Conservation (phyloP, 768 basidiomycete genomes). For the Rhodotorula graminis region DNA sequence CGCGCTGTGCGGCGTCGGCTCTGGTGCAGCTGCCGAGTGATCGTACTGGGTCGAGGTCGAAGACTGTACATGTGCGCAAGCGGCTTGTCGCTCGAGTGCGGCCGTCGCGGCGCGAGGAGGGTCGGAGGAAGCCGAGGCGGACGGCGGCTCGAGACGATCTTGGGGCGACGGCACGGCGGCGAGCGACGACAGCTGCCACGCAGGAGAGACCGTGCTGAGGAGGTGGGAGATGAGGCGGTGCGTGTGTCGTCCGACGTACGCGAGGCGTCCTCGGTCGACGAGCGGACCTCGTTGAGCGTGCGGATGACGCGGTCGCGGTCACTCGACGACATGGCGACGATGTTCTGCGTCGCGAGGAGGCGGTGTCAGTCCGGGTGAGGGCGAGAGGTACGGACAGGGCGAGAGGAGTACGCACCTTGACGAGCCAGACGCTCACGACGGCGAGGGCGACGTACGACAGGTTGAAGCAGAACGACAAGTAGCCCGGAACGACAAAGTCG, state of each 20-base stretch:
- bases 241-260: not conserved
- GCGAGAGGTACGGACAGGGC: not conserved
- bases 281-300: not conserved
- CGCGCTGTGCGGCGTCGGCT: not conserved
- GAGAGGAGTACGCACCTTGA: not conserved
- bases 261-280: not conserved
- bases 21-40: not conserved
- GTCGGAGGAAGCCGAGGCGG: too few relatives aligned
- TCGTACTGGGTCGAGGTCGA: too few relatives aligned
- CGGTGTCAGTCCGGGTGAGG: not conserved
- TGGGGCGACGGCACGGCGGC: not conserved
- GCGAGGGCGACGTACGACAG: not conserved
- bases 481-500: not conserved
- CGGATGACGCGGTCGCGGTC: not conserved
- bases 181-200: not conserved
- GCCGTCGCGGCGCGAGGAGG: too few relatives aligned
- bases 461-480: slow-evolving; percentile 1
- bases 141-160: too few relatives aligned
- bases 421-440: not conserved
- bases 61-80: too few relatives aligned
- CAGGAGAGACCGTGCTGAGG: not conserved
- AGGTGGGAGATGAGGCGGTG: not conserved
- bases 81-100: too few relatives aligned
- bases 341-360: not conserved
- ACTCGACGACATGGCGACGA: not conserved